Evolutionary conservation across 1,284 basidiomycete species (phyloP).

Genomic region (Volvariella surrecta): DNA sequence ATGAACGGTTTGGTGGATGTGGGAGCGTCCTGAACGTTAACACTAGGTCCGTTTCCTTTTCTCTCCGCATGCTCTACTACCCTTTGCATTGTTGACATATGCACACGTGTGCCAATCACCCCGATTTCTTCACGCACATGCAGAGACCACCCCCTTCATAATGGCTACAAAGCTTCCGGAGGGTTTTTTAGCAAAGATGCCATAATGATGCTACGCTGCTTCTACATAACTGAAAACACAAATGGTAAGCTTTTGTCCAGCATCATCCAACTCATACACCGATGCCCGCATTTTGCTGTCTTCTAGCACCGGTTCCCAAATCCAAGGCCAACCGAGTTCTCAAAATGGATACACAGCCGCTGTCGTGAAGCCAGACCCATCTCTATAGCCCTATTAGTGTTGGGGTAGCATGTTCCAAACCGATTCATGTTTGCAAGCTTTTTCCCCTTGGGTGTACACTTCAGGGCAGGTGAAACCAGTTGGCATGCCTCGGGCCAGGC

Average conservation of each 20-base stretch:
- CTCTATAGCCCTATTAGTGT: too few species aligned
- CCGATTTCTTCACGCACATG: too few species aligned
- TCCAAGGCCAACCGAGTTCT: slow-evolving; percentile 66
- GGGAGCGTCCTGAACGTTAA: slow-evolving; percentile 92
- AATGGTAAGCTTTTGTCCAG: slow-evolving; percentile 54
- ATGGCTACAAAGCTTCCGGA: slow-evolving; percentile 69
- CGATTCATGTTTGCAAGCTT: too few species aligned
- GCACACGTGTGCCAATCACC: too few species aligned
- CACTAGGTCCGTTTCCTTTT: slow-evolving; percentile 42
- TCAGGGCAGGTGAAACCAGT: too few species aligned
- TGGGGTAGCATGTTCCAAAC: too few species aligned
- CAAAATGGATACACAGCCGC: slow-evolving; percentile 71
- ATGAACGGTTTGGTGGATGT: slow-evolving; percentile 96
- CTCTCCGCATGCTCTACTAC: slow-evolving; percentile 1
- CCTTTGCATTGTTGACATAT: slow-evolving; percentile 21
- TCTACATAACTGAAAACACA: slow-evolving; percentile 93
- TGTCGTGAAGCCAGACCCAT: too few species aligned
- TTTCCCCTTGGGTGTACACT: too few species aligned
- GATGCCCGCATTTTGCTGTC: too few species aligned
- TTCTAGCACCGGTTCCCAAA: slow-evolving; percentile 72
- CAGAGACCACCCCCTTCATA: slow-evolving; percentile 62
- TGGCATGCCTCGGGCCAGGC: too few species aligned
- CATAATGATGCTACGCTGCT: slow-evolving; percentile 89
- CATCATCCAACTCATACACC: background rate
- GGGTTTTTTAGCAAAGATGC: slow-evolving; percentile 90